These are phyloP conservation scores for Wickerhamomyces xylosicus DNA, from an alignment of 805 yeast species.

Conservation along the genomic window DNA sequence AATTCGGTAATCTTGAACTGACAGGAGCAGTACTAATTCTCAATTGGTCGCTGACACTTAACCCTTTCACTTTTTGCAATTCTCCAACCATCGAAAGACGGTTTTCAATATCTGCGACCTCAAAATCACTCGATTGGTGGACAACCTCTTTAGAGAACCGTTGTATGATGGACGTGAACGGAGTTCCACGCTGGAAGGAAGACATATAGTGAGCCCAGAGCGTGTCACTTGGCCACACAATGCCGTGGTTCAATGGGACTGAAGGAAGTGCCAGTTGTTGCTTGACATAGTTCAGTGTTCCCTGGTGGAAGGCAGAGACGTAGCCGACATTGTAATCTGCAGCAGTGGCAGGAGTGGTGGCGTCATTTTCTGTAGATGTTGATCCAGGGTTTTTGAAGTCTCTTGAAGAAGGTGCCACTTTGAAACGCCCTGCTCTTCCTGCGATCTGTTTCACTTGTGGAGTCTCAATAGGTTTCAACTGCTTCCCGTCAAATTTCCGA, in stretches of 20 bases:
- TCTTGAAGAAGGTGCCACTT: conserved; percentile 22
- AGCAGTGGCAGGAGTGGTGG: too few relatives aligned
- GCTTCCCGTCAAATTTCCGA: conserved; percentile 61
- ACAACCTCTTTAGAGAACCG: conserved; percentile 32
- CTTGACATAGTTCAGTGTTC: conserved; percentile 35
- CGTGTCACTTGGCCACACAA: conserved; percentile 71
- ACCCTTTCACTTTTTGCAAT: conserved; percentile 30
- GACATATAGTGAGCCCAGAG: conserved; percentile 60
- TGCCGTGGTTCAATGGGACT: conserved; percentile 45
- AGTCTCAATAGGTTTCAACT: conserved; percentile 34
- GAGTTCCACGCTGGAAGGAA: conserved; percentile 41
- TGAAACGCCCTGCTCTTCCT: conserved; percentile 89
- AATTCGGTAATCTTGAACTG: conserved; percentile 30
- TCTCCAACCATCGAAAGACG: conserved; percentile 26
- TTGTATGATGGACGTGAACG: conserved; percentile 34
- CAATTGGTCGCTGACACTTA: conserved; percentile 48
- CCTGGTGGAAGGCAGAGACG: conserved; percentile 40
- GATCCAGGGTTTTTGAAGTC: background rate
- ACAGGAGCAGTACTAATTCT: conserved; percentile 56
- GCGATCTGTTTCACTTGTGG: conserved; percentile 87
- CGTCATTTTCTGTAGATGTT: too few relatives aligned
- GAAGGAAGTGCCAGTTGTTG: conserved; percentile 41
- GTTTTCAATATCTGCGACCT: conserved; percentile 27
- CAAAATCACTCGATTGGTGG: conserved; percentile 19
- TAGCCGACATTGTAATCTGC: conserved; percentile 28